These are phyloP conservation scores for Santalum album DNA, from an alignment of 164 flowering plant species.

Conservation along the genomic window DNA sequence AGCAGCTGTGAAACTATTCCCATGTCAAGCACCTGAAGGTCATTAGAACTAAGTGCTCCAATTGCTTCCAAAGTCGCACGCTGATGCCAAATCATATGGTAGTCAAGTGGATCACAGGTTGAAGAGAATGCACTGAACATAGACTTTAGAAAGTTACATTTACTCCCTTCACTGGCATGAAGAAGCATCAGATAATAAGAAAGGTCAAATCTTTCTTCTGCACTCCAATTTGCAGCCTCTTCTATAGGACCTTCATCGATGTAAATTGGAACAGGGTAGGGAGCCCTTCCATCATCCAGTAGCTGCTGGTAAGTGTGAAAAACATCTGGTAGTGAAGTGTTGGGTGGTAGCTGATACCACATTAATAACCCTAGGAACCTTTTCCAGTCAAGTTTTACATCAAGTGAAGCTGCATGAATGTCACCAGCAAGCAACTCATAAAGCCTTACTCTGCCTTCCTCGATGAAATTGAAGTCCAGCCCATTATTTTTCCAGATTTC, in stretches of 20 bases:
- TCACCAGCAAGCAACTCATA: conserved; percentile 88
- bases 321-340: conserved; percentile 46
- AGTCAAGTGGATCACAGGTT: conserved; percentile 87
- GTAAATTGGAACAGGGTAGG: conserved; percentile 75
- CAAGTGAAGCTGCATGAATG: conserved; percentile 57
- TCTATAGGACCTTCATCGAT: conserved; percentile 69
- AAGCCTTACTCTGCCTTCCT: conserved; percentile 63
- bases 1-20: conserved; percentile 80
- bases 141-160: conserved; percentile 47
- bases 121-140: conserved; percentile 96
- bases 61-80: conserved; percentile 82
- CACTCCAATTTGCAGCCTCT: conserved; percentile 25
- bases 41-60: conserved; percentile 70
- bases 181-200: conserved; percentile 93
- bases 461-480: conserved; percentile 81
- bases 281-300: conserved; percentile 64
- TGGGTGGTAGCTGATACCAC: conserved; percentile 91
- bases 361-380: conserved; percentile 82
- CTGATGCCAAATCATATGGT: conserved; percentile 99
- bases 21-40: conserved; percentile 92
- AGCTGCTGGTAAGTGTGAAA: conserved; percentile 63
- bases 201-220: conserved; percentile 54
- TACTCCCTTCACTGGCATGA: conserved; percentile 52
- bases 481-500: conserved; percentile 77
- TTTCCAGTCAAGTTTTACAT: conserved; percentile 73